Evolutionary conservation across 495 filamentous ascomycete genomes (phyloP), one percentile per base, ranked within the genome.

Genomic region (Parachaetomium inaequale): DNA sequence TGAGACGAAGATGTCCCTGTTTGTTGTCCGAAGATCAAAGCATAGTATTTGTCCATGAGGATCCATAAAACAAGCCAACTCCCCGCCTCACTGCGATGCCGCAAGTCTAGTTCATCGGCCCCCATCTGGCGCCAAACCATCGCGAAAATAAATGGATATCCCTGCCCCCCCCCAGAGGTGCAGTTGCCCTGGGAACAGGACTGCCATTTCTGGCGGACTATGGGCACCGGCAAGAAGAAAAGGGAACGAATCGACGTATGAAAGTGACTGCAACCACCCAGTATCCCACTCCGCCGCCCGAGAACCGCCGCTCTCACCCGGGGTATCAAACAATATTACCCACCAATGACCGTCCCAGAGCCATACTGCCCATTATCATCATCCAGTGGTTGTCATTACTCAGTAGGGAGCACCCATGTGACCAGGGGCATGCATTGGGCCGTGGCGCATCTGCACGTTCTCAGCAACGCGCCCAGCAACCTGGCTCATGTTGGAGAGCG

Each of bases 401-500:
- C 26, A 65, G 46, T 61, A 65, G 1, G 58, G 36, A 32, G 59
- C 54, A 31, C 60, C 60, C 29, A 59, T 47, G 34, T 62, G 59
- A 25, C 47, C 49, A 26, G 50, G 40, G 29, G 59, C 55, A 34
- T 58, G 40, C 64, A 61, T 38, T 7, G 55, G 11, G n/a, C 54
- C 49, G 49, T 58, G 63, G 40, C 63, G 55, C 47, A 58, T 23
- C 47, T 62, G 54, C 21, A 61, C 62, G 23, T 3, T 58, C n/a
- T 73, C 68, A 26, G 61, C 63, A 40, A 74, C 66, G 45, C 67
- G 65, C 32, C 57, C 61, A 2, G 72, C 69, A 42, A 66, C 46
- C 11, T 67, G 60, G 26, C 65, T 73, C 63, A 93, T 73, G 64
- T 83, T 70, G 4, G 84, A 79, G 42, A 92, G 86, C 63, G 79